These are phyloP conservation scores for Fusarium sterilihyphosum DNA, from an alignment of 2,329 filamentous ascomycete species.

Conservation along the genomic window DNA sequence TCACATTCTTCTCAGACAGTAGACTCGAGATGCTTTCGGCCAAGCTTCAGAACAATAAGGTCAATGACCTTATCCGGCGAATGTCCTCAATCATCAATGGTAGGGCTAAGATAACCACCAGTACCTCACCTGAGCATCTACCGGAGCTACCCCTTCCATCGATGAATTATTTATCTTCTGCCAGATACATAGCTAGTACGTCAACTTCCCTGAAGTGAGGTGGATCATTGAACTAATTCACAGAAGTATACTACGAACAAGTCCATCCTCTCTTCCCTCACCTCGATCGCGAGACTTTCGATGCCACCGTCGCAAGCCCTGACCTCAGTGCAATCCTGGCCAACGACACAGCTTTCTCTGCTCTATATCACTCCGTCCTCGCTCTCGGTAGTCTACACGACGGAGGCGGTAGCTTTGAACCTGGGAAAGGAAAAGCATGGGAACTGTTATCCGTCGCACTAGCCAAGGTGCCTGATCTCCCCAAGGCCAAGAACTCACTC, in stretches of 20 bases:
- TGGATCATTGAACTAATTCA: neutral
- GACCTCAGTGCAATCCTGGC: neutral
- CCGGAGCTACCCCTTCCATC: neutral
- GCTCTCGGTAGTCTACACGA: slow-evolving; percentile 32
- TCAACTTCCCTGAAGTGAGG: rapidly evolving
- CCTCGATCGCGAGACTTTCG: slow-evolving; percentile 16
- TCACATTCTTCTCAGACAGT: slow-evolving; percentile 37
- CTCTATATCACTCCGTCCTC: slow-evolving; percentile 31
- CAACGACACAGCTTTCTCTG: slow-evolving; percentile 25
- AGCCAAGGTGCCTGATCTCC: slow-evolving; percentile 6
- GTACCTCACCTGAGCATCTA: slow-evolving; percentile 1
- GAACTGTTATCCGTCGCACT: slow-evolving; percentile 31
- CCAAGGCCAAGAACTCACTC: slow-evolving; percentile 6
- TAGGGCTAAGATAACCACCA: slow-evolving; percentile 24
- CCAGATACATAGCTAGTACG: slow-evolving; percentile 23
- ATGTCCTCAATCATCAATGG: slow-evolving; percentile 31
- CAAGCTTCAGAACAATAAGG: slow-evolving; percentile 34
- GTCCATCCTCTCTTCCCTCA: slow-evolving; percentile 37
- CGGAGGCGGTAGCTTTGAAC: slow-evolving; percentile 32
- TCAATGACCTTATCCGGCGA: slow-evolving; percentile 33
- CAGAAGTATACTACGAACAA: slow-evolving; percentile 29
- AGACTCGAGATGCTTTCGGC: slow-evolving; percentile 31
- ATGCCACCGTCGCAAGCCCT: neutral
- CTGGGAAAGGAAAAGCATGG: slow-evolving; percentile 36
- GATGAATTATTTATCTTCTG: neutral